Conservation (phyloP, 495 filamentous ascomycete genomes). For the Aspergillus sclerotiicarbonarius region DNA sequence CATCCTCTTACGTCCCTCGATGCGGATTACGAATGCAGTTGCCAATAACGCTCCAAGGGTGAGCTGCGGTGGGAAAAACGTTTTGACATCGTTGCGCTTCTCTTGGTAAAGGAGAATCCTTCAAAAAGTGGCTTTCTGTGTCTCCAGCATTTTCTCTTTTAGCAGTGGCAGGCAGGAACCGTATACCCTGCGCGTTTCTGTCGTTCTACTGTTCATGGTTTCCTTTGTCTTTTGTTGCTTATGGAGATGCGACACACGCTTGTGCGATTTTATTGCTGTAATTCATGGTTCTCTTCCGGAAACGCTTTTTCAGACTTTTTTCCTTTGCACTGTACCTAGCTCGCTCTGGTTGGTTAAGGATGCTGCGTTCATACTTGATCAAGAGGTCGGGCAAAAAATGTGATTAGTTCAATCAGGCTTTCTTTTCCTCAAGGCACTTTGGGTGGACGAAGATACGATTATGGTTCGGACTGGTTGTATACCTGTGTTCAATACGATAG, state of each 20-base stretch:
- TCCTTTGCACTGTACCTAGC: conserved; percentile 34
- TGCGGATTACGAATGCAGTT: conserved; percentile 46
- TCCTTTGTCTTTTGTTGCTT: conserved; percentile 38
- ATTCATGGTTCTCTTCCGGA: conserved; percentile 37
- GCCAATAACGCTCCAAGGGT: conserved; percentile 29
- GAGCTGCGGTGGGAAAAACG: conserved; percentile 36
- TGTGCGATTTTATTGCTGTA: conserved; percentile 43
- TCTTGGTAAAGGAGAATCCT: conserved; percentile 30
- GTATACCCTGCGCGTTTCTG: conserved; percentile 8
- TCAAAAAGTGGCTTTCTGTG: conserved; percentile 51
- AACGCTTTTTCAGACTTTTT: conserved; percentile 26
- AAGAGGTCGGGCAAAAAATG: conserved; percentile 45
- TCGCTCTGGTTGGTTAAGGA: conserved; percentile 46
- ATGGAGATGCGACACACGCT: conserved; percentile 44
- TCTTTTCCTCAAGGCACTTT: conserved; percentile 20
- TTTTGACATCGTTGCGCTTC: conserved; percentile 30
- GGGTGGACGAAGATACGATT: conserved; percentile 26
- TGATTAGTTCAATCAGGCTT: conserved; percentile 40
- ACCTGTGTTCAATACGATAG: conserved; percentile 32
- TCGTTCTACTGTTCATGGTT: conserved; percentile 32
- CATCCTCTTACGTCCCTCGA: conserved; percentile 36
- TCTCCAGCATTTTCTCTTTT: conserved; percentile 38
- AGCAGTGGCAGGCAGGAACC: conserved; percentile 22
- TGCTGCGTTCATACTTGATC: conserved; percentile 41
- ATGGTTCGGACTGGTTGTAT: conserved; percentile 33